Evolutionary conservation across 495 filamentous ascomycete genomes (phyloP).

Genomic region (Penicillium diatomitis): DNA sequence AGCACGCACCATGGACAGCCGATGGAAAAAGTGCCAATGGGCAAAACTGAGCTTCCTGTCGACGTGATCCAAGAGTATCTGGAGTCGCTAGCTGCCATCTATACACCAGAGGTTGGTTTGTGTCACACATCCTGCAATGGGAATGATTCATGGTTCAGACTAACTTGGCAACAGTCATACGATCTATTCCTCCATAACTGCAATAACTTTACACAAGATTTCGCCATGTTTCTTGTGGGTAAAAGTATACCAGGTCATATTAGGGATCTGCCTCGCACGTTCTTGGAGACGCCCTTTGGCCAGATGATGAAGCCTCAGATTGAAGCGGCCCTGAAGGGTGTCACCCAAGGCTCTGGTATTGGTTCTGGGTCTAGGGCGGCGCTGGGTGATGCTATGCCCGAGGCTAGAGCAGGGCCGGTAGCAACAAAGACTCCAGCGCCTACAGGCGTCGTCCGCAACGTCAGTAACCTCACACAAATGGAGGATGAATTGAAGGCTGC

Average conservation of each 20-base stretch:
- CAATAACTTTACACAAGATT: conserved; percentile 96
- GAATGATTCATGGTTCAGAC: too few species aligned
- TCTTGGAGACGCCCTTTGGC: conserved; percentile 84
- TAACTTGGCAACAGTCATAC: conserved; percentile 51
- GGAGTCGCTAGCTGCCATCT: conserved; percentile 70
- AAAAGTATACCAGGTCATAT: conserved; percentile 84
- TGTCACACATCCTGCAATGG: not conserved
- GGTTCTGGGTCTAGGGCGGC: not conserved
- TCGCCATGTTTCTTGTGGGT: conserved; percentile 84
- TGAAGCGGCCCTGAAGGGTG: conserved; percentile 59
- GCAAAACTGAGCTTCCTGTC: conserved; percentile 65
- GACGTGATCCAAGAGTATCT: conserved; percentile 88
- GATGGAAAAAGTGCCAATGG: conserved; percentile 66
- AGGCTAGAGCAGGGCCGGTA: conserved; percentile 16
- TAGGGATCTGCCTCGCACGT: conserved; percentile 73
- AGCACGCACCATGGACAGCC: conserved; percentile 78
- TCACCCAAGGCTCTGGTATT: conserved; percentile 47
- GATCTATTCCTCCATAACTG: conserved; percentile 89
- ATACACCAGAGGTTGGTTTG: conserved; percentile 61
- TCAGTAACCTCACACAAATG: conserved; percentile 48
- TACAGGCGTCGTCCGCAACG: conserved; percentile 38
- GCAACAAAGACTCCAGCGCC: conserved; percentile 2
- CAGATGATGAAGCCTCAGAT: conserved; percentile 82
- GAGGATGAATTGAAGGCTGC: conserved; percentile 50
- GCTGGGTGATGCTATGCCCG: not conserved